Base-by-base conservation (phyloP, 164 flowering plant genomes). In the Umbellularia californica region DNA sequence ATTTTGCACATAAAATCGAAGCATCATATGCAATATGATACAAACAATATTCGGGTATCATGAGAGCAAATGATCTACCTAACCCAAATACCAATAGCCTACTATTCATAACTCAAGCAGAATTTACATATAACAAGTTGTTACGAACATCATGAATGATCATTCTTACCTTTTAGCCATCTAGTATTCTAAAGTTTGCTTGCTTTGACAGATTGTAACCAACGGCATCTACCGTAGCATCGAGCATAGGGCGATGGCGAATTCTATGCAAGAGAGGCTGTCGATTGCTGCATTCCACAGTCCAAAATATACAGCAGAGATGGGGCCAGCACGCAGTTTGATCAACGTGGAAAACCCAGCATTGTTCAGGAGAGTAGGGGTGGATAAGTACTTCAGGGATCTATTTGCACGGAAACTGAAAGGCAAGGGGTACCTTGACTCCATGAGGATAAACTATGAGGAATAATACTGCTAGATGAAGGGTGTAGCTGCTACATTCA, bases 271-370 rank as follows among this genome's bases (percentile, higher is more conserved):
- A 24, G 86, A 84, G 65, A 78, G 86, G 58, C 65, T 82, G 1
- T 84, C 83, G 0, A 27, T 84, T 3, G 84, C 83, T 1, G 65
- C 76, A 69, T 80, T 82, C 52, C 64, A 73, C 51, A 64, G 30
- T 51, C 65, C 76, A 15, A 77, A 70, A 0, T 13, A 71, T 1
- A 30, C 25, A 20, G 65, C 69, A 5, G 81, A 79, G 70, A 47
- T 82, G 14, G 85, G 87, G 2, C 87, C 87, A n/a, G 77, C 82
- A 14, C 72, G 25, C 1, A 81, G 84, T 68, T 65, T 82, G 50
- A 63, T 79, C 25, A 73, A 70, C 13, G 64, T 73, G 14, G 24
- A 71, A 3, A 81, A 77, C 69, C 83, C 85, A n/a, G 62, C 83
- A 5, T 2, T 27, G 13, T 80, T 77, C 25, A 65, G 33, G 11